Conservation (phyloP, 2,329 filamentous ascomycete genomes). For the Stenocarpella maydis region DNA sequence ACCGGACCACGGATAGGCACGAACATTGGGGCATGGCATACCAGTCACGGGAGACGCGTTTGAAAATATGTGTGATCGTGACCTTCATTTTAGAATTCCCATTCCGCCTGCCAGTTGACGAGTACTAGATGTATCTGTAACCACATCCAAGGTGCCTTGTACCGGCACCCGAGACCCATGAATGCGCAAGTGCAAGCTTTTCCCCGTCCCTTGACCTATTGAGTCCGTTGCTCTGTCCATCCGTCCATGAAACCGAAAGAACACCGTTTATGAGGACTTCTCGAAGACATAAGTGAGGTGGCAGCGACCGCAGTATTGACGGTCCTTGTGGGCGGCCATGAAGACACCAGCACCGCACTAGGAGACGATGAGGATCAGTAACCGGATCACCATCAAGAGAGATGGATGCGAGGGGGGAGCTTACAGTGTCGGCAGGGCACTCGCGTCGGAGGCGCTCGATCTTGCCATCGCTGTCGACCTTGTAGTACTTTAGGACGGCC, state of each 20-base stretch:
- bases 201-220: conserved; percentile 31
- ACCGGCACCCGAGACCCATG: conserved; percentile 18
- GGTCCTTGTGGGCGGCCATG: conserved; percentile 99
- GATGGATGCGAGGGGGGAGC: conserved; percentile 43
- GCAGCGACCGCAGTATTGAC: conserved; percentile 91
- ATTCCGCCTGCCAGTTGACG: conserved; percentile 30
- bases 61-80: conserved; percentile 8
- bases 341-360: conserved; percentile 99
- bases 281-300: conserved; percentile 78
- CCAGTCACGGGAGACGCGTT: neutral
- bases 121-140: conserved; percentile 30
- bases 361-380: conserved; percentile 45
- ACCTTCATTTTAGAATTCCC: conserved; percentile 30
- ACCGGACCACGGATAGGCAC: neutral
- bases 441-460: conserved; percentile 99
- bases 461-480: conserved; percentile 99
- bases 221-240: conserved; percentile 32
- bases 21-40: fast-evolving
- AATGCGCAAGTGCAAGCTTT: conserved; percentile 26
- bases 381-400: fast-evolving
- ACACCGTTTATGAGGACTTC: conserved; percentile 62
- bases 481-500: conserved; percentile 99
- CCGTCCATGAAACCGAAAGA: conserved; percentile 35
- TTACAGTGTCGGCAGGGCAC: conserved; percentile 90
- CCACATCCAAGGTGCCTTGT: conserved; percentile 14